These are phyloP conservation scores for Trichopus zeylanicus DNA, from an alignment of 116 monocot species.

Conservation along the genomic window DNA sequence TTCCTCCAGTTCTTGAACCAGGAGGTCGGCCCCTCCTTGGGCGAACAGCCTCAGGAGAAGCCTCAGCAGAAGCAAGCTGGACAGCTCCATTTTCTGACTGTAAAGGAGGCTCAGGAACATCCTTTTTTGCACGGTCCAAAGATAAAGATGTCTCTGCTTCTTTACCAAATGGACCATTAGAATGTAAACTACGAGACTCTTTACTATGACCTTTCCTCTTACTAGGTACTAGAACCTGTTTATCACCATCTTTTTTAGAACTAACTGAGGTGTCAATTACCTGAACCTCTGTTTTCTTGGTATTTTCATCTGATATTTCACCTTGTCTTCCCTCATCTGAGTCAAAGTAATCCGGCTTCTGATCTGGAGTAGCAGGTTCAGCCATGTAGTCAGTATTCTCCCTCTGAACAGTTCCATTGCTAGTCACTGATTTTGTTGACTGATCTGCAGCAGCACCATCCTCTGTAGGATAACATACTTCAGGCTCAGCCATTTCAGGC, in stretches of 20 bases:
- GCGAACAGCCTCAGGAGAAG: constrained; percentile 2
- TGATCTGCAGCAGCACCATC: constrained; percentile 27
- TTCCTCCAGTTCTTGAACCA: constrained; percentile 10
- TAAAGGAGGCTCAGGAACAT: constrained; percentile 1
- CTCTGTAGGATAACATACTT: constrained; percentile 14
- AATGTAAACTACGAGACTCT: constrained; percentile 1
- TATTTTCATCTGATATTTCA: neutral
- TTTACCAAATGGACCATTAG: constrained; percentile 8
- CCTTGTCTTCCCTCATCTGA: constrained; percentile 1
- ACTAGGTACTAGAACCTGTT: neutral
- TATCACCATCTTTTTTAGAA: constrained; percentile 1
- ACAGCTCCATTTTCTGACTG: constrained; percentile 7
- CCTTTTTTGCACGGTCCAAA: neutral
- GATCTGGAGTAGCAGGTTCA: constrained; percentile 18
- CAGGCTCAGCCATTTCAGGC: constrained; percentile 34
- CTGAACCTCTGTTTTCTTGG: constrained; percentile 3
- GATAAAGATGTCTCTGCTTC: neutral
- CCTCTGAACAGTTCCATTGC: constrained; percentile 34
- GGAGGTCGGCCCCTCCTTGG: constrained; percentile 19
- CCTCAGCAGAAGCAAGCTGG: constrained; percentile 1
- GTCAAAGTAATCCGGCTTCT: constrained; percentile 3
- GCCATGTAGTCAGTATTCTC: constrained; percentile 23
- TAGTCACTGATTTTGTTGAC: constrained; percentile 17
- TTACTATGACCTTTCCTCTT: constrained; percentile 4
- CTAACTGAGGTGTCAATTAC: neutral